These are phyloP conservation scores for Alternaria sp. DNA, from an alignment of 2,329 filamentous ascomycete genomes.

Conservation along the genomic window DNA sequence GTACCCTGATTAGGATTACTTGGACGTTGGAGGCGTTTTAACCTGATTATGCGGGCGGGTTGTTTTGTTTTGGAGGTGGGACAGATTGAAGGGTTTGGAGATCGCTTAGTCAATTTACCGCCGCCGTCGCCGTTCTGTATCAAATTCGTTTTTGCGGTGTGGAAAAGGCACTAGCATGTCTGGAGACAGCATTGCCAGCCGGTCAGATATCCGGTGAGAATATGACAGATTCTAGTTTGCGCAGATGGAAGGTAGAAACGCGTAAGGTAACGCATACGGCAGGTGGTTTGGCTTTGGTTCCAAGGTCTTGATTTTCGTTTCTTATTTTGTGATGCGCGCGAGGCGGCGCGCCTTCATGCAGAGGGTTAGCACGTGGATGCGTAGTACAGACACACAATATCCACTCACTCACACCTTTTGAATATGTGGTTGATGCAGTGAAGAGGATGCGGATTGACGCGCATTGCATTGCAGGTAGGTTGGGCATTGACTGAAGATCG, in stretches of 20 bases:
- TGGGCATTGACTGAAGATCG: not conserved
- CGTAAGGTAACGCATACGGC: not conserved
- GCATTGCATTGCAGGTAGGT: not conserved
- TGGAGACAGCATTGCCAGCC: not conserved
- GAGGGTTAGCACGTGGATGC: not conserved
- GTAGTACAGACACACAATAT: conserved; percentile 1
- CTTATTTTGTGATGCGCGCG: not conserved
- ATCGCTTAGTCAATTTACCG: not conserved
- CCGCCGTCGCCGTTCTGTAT: not conserved
- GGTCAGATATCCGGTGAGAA: not conserved
- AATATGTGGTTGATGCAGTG: not conserved
- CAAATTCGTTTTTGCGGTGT: not conserved
- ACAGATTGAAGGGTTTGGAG: not conserved
- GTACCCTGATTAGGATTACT: not conserved
- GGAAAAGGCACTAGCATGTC: not conserved
- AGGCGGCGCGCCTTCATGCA: not conserved
- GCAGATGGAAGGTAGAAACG: not conserved
- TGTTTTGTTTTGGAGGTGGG: not conserved
- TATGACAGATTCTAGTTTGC: not conserved
- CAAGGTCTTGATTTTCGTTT: not conserved
- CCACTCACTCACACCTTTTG: not conserved
- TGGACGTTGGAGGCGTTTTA: not conserved
- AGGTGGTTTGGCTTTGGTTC: conserved; percentile 3
- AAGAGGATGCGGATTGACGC: conserved; percentile 1
- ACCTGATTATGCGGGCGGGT: not conserved